Evolutionary conservation across 768 basidiomycete species (phyloP).

Genomic region (Chlorophyllum brunneum): DNA sequence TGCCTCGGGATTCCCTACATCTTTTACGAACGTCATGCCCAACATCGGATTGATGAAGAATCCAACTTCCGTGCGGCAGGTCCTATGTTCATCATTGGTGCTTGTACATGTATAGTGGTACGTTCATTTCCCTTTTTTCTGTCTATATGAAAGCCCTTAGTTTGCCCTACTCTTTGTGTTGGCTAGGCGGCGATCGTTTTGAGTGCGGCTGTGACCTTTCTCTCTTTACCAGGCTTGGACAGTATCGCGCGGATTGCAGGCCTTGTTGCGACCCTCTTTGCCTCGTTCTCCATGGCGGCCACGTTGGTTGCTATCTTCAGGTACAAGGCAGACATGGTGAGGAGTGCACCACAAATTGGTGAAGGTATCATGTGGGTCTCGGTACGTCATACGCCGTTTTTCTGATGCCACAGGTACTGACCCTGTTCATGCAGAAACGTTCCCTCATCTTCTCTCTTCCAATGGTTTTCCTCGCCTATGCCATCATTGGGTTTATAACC

Average conservation of each 20-base stretch:
- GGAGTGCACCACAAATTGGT: slow-evolving; percentile 44
- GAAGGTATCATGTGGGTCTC: slow-evolving; percentile 51
- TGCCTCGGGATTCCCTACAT: slow-evolving; percentile 81
- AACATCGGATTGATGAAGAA: slow-evolving; percentile 57
- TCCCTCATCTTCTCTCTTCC: slow-evolving; percentile 69
- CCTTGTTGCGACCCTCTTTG: slow-evolving; percentile 65
- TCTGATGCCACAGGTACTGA: not conserved
- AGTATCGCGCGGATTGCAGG: slow-evolving; percentile 58
- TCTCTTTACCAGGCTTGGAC: slow-evolving; percentile 74
- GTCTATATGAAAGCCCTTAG: slow-evolving; percentile 14
- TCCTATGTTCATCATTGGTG: slow-evolving; percentile 62
- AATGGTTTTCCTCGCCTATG: slow-evolving; percentile 69
- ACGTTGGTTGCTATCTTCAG: slow-evolving; percentile 67
- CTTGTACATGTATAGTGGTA: slow-evolving; percentile 62
- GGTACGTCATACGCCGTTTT: slow-evolving; percentile 25
- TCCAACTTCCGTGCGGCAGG: slow-evolving; percentile 46
- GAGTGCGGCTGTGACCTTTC: slow-evolving; percentile 78
- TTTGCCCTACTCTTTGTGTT: slow-evolving; percentile 13
- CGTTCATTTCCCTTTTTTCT: slow-evolving; percentile 23
- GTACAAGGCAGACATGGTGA: slow-evolving; percentile 63
- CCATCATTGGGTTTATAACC: slow-evolving; percentile 62
- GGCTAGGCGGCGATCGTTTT: slow-evolving; percentile 73
- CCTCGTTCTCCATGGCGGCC: slow-evolving; percentile 65
- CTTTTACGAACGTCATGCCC: slow-evolving; percentile 52
- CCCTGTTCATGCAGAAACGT: slow-evolving; percentile 37